Base-by-base conservation (phyloP, 2,329 filamentous ascomycete species). In the Penicillium rolfsii region DNA sequence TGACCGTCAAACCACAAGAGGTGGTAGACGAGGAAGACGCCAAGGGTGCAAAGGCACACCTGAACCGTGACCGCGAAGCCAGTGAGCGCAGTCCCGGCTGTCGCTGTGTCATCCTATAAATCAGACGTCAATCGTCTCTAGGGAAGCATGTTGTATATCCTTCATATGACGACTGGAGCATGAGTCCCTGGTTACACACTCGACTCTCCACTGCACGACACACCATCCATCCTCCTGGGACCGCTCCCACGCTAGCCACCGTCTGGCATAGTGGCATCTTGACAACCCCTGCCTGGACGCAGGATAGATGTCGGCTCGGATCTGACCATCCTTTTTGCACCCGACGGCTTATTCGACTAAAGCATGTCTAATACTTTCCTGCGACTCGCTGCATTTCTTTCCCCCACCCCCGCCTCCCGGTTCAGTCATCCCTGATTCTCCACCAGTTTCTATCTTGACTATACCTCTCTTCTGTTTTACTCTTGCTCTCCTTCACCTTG, bases 1-100 rank as follows among this genome's bases (percentile, higher is more conserved):
- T 97, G 92, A 94, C 91, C 5, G 88, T 97, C 69, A 90, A 91
- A 69, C 93, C 93, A 2, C 89, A 93, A 72, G 91, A 96, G 72
- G 85, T 90, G 41, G 81, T 94, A 63, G 89, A 96, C 66, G 92
- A 95, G 71, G 88, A 91, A 70, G 89, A 91, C 67, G 87, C 89
- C 59, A 89, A 89, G 72, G 85, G 85, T 36, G 83, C 85, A 60
- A 90, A 89, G 75, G 69, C 73, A 33, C 77, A 80, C 54, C 77
- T 79, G 65, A 70, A 78, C 43, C 80, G 84, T 63, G 80, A 83
- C 58, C 76, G 80, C 41, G 86, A 87, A 49, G 81, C 81, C 30
- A 81, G 81, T 38, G 85, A 87, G 62, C 79, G 81, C 65, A 84
- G 81, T 57, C 83, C 86, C 40, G 82, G 86, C 19, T 90, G 88